phyloP scores from a whole-genome alignment of 441 rosid genomes.

The Erodium trifolium region DNA sequence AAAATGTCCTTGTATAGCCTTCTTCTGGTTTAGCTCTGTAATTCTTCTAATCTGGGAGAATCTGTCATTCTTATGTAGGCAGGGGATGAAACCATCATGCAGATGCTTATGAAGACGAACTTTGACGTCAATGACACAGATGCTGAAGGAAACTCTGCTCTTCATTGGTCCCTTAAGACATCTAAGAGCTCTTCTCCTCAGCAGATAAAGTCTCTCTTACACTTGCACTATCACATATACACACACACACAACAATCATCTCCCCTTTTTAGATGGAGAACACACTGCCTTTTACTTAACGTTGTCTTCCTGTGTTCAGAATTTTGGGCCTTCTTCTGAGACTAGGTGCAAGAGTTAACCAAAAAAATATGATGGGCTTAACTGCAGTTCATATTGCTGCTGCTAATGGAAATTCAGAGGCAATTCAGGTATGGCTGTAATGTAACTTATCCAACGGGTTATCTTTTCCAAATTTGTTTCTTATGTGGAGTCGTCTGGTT shows the following conservation, averaged over 20 bases:
- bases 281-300: conserved; percentile 16
- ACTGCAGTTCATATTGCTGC: conserved; percentile 74
- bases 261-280: background rate
- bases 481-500: conserved; percentile 8
- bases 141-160: conserved; percentile 65
- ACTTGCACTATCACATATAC: conserved; percentile 6
- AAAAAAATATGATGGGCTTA: conserved; percentile 59
- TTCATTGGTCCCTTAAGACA: conserved; percentile 62
- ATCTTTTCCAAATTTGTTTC: background rate
- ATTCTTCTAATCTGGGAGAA: conserved; percentile 3
- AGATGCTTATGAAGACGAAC: conserved; percentile 56
- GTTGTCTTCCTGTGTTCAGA: conserved; percentile 31
- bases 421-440: conserved; percentile 47
- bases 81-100: conserved; percentile 60
- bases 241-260: conserved; percentile 3
- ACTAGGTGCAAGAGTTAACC: conserved; percentile 53
- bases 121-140: conserved; percentile 53
- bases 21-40: conserved; percentile 9
- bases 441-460: conserved; percentile 7
- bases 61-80: conserved; percentile 34
- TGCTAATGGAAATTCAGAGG: conserved; percentile 56
- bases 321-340: conserved; percentile 51
- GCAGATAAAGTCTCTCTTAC: conserved; percentile 45
- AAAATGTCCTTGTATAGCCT: background rate
- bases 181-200: conserved; percentile 44